phyloP scores from a whole-genome alignment of 2,329 filamentous ascomycete species.

The Whalleya microplaca region DNA sequence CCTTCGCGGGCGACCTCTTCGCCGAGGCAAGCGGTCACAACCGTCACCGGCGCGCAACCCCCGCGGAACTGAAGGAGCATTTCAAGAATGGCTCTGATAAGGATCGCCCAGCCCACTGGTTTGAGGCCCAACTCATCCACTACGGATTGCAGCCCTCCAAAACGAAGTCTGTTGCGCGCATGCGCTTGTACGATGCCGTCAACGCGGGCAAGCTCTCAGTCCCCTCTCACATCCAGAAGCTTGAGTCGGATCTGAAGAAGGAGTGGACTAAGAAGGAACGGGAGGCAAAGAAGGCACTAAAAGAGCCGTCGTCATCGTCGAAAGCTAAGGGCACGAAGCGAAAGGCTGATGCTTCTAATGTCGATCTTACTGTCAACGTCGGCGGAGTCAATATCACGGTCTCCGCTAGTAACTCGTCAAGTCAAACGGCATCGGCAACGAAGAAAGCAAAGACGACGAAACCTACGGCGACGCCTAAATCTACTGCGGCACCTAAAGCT shows the following conservation, averaged over 20 bases:
- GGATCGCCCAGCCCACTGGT: conserved; percentile 63
- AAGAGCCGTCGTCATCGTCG: conserved; percentile 11
- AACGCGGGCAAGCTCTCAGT: conserved; percentile 52
- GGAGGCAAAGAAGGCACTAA: conserved; percentile 49
- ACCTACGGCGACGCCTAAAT: conserved; percentile 12
- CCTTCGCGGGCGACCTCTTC: conserved; percentile 49
- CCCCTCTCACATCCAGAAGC: conserved; percentile 49
- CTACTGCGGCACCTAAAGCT: conserved; percentile 14
- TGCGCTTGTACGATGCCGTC: conserved; percentile 61
- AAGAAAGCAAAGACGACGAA: conserved; percentile 35
- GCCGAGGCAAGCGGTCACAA: conserved; percentile 48
- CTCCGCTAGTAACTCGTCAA: conserved; percentile 26
- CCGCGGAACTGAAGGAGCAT: conserved; percentile 48
- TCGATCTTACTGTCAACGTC: conserved; percentile 32
- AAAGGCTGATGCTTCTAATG: conserved; percentile 33
- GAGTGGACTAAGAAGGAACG: conserved; percentile 57
- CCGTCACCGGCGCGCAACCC: conserved; percentile 49
- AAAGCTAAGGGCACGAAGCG: conserved; percentile 34
- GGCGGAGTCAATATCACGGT: conserved; percentile 36
- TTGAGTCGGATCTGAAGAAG: conserved; percentile 61
- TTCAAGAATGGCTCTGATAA: conserved; percentile 47
- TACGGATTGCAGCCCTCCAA: conserved; percentile 62
- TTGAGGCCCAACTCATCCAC: conserved; percentile 64
- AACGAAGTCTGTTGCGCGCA: conserved; percentile 60
- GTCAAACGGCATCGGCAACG: conserved; percentile 15